phyloP scores from a whole-genome alignment of 371 early-diverging fungal species.

The Mortierella sp. region DNA sequence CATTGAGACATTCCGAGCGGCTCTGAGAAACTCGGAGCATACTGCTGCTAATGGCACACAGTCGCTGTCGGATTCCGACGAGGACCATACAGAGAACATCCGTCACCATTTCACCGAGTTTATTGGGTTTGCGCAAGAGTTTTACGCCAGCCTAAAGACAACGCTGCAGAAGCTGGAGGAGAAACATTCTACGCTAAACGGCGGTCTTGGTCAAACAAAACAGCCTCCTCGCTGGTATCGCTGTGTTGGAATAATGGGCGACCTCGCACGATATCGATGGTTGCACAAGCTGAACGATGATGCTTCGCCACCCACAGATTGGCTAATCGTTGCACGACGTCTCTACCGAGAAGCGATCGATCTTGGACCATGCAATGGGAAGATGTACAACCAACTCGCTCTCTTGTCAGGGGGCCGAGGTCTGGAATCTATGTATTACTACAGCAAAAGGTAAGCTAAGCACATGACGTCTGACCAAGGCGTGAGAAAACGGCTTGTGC shows the following conservation, averaged over 20 bases:
- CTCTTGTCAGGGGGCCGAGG: conserved; percentile 49
- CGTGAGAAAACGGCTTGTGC: too few species aligned
- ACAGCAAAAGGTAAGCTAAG: conserved; percentile 52
- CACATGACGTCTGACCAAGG: background rate
- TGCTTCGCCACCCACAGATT: conserved; percentile 21
- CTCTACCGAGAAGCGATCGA: conserved; percentile 66
- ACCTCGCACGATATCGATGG: conserved; percentile 72
- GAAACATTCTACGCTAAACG: conserved; percentile 25
- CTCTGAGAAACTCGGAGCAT: conserved; percentile 53
- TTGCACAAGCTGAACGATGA: conserved; percentile 53
- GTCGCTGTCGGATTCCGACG: conserved; percentile 44
- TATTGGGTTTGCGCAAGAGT: conserved; percentile 51
- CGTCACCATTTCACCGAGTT: conserved; percentile 36
- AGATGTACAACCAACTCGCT: conserved; percentile 57
- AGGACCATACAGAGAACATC: conserved; percentile 29
- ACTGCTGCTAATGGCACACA: conserved; percentile 15
- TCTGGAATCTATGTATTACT: conserved; percentile 52
- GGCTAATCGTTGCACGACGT: conserved; percentile 61
- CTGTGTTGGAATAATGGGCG: conserved; percentile 63
- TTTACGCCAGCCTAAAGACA: conserved; percentile 56
- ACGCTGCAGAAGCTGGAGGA: conserved; percentile 53
- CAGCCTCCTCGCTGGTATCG: conserved; percentile 61
- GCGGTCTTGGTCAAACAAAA: conserved; percentile 7
- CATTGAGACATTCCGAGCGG: conserved; percentile 67
- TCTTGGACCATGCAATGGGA: conserved; percentile 69